Conservation (phyloP, 306 rosid species). For the Cucurbita ficifolia region DNA sequence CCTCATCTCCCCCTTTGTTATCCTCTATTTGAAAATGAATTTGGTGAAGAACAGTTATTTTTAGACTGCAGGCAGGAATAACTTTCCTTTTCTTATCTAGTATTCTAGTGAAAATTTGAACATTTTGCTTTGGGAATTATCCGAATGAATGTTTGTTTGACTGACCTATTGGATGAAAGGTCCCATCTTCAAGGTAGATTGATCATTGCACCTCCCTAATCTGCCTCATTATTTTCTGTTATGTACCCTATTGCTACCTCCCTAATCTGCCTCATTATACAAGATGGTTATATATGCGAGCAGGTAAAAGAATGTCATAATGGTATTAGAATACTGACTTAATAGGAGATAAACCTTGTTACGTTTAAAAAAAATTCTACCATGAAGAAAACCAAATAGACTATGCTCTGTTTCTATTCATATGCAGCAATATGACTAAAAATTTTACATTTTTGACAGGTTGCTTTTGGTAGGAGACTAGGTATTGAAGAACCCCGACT, state of each 20-base stretch:
- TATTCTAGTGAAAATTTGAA: background rate
- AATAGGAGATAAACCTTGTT: background rate
- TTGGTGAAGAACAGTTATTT: background rate
- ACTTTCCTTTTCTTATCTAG: background rate
- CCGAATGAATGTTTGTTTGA: background rate
- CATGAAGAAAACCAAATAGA: background rate
- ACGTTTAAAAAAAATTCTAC: background rate
- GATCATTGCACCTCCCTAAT: background rate
- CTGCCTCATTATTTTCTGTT: background rate
- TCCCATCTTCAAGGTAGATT: background rate
- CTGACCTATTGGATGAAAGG: background rate
- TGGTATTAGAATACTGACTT: background rate
- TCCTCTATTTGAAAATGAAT: background rate
- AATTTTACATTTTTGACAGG: conserved; percentile 26
- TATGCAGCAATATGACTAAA: background rate
- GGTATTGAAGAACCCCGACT: conserved; percentile 95
- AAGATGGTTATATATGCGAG: background rate
- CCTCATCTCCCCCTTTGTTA: background rate
- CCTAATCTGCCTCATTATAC: no score
- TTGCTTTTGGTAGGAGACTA: conserved; percentile 78
- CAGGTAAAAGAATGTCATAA: background rate
- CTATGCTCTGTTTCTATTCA: background rate
- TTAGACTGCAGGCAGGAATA: background rate
- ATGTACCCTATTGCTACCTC: background rate
- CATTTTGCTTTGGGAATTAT: background rate